Conservation (phyloP, 2,329 filamentous ascomycete genomes). For the Botrytis squamosa region DNA sequence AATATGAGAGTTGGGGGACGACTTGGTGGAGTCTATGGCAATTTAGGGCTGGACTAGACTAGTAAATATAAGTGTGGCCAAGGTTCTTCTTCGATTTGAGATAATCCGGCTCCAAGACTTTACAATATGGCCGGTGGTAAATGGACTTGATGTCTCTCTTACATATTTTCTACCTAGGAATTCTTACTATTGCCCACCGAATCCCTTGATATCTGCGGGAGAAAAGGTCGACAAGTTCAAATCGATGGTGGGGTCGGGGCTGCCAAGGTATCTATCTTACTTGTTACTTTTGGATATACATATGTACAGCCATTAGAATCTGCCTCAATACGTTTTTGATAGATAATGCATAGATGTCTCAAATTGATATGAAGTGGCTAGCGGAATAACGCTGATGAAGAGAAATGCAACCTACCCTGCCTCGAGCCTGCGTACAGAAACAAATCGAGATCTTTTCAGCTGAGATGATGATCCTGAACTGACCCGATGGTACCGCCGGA, state of each 20-base stretch:
- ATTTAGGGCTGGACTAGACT: conserved; percentile 7
- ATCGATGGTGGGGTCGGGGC: neutral
- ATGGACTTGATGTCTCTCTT: neutral
- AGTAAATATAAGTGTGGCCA: neutral
- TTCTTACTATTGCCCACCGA: neutral
- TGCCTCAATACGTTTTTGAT: neutral
- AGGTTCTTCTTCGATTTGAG: neutral
- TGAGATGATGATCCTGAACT: neutral
- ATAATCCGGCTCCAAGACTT: no score
- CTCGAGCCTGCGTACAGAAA: neutral
- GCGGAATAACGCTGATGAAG: neutral
- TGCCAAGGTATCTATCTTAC: neutral
- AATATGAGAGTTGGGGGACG: conserved; percentile 2
- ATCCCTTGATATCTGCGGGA: neutral
- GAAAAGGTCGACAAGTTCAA: neutral
- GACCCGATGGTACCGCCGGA: neutral
- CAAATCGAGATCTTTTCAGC: neutral
- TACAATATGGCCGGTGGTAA: neutral
- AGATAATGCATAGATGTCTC: neutral
- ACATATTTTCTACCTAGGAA: no score
- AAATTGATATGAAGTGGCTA: neutral
- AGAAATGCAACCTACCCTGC: neutral
- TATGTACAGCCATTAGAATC: neutral
- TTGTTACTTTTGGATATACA: neutral
- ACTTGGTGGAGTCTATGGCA: neutral